Percentiles rank a stretch among this genome's conserved stretches.
Evolutionary conservation across 768 basidiomycete species (phyloP).

Genomic region (Scleroderma citrinum): DNA sequence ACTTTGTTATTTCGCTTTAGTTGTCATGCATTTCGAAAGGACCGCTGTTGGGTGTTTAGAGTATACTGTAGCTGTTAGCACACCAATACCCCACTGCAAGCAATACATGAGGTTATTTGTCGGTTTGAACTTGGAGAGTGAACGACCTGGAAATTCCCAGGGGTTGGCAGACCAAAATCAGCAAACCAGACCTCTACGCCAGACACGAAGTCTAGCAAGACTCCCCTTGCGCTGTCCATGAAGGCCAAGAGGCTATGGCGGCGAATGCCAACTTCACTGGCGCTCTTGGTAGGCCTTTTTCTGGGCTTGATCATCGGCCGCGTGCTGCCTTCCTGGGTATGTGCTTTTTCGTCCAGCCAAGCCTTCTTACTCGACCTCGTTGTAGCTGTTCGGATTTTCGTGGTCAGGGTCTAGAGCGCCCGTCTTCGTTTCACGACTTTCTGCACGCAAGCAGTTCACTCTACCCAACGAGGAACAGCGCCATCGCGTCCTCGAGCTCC

Average conservation of each 20-base stretch:
- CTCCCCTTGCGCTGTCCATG: slow-evolving; percentile 12
- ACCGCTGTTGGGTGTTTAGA: neutral
- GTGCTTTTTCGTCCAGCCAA: slow-evolving; percentile 6
- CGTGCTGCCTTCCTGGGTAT: slow-evolving; percentile 34
- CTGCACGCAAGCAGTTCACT: slow-evolving; percentile 57
- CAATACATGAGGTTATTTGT: too few species aligned
- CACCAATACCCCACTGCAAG: neutral
- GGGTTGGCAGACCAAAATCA: too few species aligned
- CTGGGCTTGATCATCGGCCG: slow-evolving; percentile 55
- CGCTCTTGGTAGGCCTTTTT: slow-evolving; percentile 55
- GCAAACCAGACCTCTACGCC: neutral
- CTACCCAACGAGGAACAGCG: slow-evolving; percentile 84
- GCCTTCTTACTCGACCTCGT: neutral
- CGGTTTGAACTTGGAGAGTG: too few species aligned
- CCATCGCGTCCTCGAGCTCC: slow-evolving; percentile 75
- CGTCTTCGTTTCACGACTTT: slow-evolving; percentile 40
- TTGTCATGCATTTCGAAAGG: neutral
- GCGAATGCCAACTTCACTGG: slow-evolving; percentile 48
- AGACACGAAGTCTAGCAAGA: neutral
- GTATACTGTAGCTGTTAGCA: neutral
- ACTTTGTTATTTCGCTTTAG: neutral
- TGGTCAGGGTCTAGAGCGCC: slow-evolving; percentile 55
- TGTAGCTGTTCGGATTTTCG: slow-evolving; percentile 27
- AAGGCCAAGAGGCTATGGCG: slow-evolving; percentile 23
- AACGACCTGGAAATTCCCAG: too few species aligned